Percentiles rank a stretch among this genome's conserved stretches.
Conservation (phyloP, 139 green algal species). For the Chlamydomonas asymmetrica region DNA sequence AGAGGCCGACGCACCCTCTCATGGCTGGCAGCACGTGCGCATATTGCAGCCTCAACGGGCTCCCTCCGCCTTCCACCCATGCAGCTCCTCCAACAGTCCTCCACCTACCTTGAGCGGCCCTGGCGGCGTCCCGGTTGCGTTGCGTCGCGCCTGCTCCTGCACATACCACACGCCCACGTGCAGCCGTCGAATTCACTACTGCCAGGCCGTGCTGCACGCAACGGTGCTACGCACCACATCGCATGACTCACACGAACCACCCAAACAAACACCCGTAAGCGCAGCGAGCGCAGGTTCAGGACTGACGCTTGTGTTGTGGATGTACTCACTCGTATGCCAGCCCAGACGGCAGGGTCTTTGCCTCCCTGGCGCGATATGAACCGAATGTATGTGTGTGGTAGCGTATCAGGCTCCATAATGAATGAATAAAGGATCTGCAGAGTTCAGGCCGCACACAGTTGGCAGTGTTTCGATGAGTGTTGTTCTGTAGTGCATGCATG, state of each 20-base stretch:
- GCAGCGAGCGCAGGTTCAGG: too few species aligned
- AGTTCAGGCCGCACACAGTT: too few species aligned
- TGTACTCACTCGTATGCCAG: constrained; percentile 49
- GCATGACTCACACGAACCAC: background rate
- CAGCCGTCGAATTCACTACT: too few species aligned
- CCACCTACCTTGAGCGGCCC: constrained; percentile 30
- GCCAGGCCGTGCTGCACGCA: too few species aligned
- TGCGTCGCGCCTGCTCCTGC: constrained; percentile 55
- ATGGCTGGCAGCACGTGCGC: too few species aligned
- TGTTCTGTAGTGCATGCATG: background rate
- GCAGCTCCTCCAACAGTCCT: too few species aligned
- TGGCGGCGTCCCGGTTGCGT: constrained; percentile 12
- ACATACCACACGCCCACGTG: constrained; percentile 3
- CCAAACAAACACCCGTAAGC: background rate
- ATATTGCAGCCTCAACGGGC: too few species aligned
- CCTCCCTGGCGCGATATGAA: constrained; percentile 79
- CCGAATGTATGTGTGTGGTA: constrained; percentile 63
- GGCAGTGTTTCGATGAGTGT: too few species aligned
- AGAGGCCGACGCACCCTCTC: too few species aligned
- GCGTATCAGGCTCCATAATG: constrained; percentile 68
- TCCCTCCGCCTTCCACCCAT: too few species aligned
- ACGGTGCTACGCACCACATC: too few species aligned
- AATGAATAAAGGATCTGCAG: constrained; percentile 74
- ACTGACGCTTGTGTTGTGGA: too few species aligned
- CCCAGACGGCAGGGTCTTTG: constrained; percentile 55